Evolutionary conservation across 495 filamentous ascomycete species (phyloP).

Genomic region (Podospora bellae-mahoneyi): DNA sequence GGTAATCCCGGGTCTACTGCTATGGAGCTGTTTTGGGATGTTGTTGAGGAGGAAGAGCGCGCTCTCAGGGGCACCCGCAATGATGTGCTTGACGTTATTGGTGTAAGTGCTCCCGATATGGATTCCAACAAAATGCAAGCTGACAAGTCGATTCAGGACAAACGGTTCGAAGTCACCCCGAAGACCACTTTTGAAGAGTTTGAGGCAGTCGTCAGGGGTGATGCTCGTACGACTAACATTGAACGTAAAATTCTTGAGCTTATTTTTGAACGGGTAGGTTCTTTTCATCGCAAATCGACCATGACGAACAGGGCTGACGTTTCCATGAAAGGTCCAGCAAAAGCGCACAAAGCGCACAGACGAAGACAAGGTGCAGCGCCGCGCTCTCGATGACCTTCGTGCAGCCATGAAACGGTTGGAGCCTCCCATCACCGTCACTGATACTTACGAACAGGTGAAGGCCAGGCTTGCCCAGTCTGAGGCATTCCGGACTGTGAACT

Average conservation of each 20-base stretch:
- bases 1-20: slow-evolving; percentile 85
- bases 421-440: slow-evolving; percentile 69
- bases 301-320: not conserved
- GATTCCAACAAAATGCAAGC: not conserved
- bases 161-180: slow-evolving; percentile 81
- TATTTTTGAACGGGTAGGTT: slow-evolving; percentile 69
- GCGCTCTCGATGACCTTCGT: slow-evolving; percentile 78
- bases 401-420: slow-evolving; percentile 87
- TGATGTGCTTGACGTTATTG: slow-evolving; percentile 83
- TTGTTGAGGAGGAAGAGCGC: slow-evolving; percentile 89
- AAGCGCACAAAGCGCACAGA: slow-evolving; percentile 64
- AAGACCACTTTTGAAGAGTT: slow-evolving; percentile 89
- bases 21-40: slow-evolving; percentile 96
- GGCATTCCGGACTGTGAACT: slow-evolving; percentile 75
- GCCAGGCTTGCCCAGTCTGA: slow-evolving; percentile 72
- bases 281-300: not conserved
- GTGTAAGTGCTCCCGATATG: slow-evolving; percentile 55
- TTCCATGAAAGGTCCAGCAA: slow-evolving; percentile 54
- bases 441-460: slow-evolving; percentile 83
- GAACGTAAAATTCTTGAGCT: slow-evolving; percentile 68
- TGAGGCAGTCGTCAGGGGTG: slow-evolving; percentile 66
- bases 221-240: slow-evolving; percentile 81
- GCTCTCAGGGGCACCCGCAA: slow-evolving; percentile 76
- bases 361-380: slow-evolving; percentile 84
- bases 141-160: slow-evolving; percentile 57